Conservation (phyloP, 169 alveolate species). For the Theileria orientalis region DNA sequence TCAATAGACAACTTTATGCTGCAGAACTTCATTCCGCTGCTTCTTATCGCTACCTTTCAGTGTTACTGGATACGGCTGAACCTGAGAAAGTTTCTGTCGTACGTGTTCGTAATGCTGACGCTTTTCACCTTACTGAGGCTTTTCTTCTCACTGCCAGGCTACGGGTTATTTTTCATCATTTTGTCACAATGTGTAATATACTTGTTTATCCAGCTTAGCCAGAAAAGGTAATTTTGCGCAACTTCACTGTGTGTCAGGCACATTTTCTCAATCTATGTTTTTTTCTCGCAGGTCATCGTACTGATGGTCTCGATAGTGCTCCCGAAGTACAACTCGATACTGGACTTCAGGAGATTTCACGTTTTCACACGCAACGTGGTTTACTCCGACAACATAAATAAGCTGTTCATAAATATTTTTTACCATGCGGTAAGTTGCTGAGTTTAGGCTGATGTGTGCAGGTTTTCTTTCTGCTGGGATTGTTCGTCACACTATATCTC, state of each 20-base stretch:
- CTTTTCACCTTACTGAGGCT: slow-evolving; percentile 13
- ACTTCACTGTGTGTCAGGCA: not conserved
- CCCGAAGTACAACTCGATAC: not conserved
- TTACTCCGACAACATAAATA: not conserved
- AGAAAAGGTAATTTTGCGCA: not conserved
- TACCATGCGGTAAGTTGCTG: not conserved
- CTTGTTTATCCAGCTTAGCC: not conserved
- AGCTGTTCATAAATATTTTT: not conserved
- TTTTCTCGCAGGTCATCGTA: slow-evolving; percentile 2
- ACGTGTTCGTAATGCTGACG: not conserved
- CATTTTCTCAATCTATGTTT: not conserved
- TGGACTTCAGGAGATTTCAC: not conserved
- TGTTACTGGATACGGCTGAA: slow-evolving; percentile 19
- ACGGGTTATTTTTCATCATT: slow-evolving; percentile 10
- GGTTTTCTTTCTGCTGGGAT: not conserved
- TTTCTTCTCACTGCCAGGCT: not conserved
- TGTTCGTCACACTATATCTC: not conserved
- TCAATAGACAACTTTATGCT: not conserved
- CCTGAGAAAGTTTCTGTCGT: not conserved
- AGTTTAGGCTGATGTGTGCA: not conserved
- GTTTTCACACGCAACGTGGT: slow-evolving; percentile 3
- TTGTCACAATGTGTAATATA: slow-evolving; percentile 5
- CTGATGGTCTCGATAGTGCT: not conserved
- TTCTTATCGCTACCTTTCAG: slow-evolving; percentile 2
- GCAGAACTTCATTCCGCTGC: not conserved